Base-by-base conservation (phyloP, 1,284 basidiomycete genomes). In the Moniliella sp. region DNA sequence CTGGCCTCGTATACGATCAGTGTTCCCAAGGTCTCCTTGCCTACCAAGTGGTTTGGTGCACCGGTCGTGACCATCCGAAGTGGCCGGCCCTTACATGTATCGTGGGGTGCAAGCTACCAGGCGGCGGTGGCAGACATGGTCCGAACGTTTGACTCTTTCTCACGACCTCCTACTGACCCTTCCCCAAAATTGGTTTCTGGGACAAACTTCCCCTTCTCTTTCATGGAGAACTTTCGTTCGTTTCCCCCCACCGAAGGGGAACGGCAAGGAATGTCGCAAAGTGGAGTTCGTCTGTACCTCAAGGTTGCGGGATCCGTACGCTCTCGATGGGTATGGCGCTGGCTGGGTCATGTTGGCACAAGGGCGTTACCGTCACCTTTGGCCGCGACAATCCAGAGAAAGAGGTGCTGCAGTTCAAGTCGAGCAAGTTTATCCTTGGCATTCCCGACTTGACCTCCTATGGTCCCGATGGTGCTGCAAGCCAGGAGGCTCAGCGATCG, bases 171-270 rank as follows among this genome's bases (percentile, higher is more conserved):
- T 19, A 71, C 73, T 23, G 88, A 97, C 62, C 69, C 74, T n/a
- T 88, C 83, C 4, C 76, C 80, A 8, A 69, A 73, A 61, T 88
- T 34, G 86, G 83, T 2, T 93, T 93, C 61, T 94, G 88, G 88
- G 86, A 94, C 57, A 94, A 74, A 74, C 15, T 30, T 46, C 69
- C 80, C 23, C 65, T 91, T 11, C 66, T 32, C 31, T 12, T 26
- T 5, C 5, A 25, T 15, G 31, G 13, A 8, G 8, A 21, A 29
- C 14, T 17, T 67, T 15, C 29, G 15, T 37, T n/a, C n/a, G n/a
- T n/a, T n/a, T n/a, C n/a, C n/a, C n/a, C n/a, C n/a, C n/a, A n/a
- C n/a, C n/a, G n/a, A n/a, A n/a, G n/a, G n/a, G n/a, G n/a, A n/a
- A n/a, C n/a, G n/a, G n/a, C n/a, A n/a, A n/a, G n/a, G n/a, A n/a